Evolutionary conservation across 768 basidiomycete genomes (phyloP), one percentile per base, ranked within the genome.

Genomic region (Xerocomus brunneocitrinus): DNA sequence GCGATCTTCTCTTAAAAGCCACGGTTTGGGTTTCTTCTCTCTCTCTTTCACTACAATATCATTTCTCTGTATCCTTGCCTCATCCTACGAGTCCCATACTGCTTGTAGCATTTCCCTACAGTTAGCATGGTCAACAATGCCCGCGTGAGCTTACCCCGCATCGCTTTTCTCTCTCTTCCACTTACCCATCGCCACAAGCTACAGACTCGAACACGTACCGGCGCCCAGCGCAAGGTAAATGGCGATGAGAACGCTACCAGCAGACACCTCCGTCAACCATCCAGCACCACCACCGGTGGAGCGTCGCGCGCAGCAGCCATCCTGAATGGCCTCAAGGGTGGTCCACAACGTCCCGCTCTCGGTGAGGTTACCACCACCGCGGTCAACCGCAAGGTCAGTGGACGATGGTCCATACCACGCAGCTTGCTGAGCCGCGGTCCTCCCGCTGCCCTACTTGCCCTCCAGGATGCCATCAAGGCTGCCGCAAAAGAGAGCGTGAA

Each of bases 301-400:
- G 71, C 80, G 41, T 73, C 79, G 52, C 82, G 85, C 49, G 73
- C 79, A 58, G 62, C 77, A 44, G 69, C 75, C 31, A 70, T 76
- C 59, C 48, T 71, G 16, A 65, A 52, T 25, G 68, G 68, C 8
- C 63, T 69, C 58, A 92, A 91, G 76, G 74, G 73, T 32, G 77
- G 74, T 40, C 72, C 76, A 22, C 82, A 84, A 67, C 80, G 92
- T 59, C 78, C 85, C 31, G 90, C 84, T 38, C 78, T 95, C 47
- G 82, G 84, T 54, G 91, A 93, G 72, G 91, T 94, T 58, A 87
- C 87, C 42, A 84, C 80, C 47, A 80, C 81, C 56, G 84, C 85
- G 52, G 81, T 89, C 48, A 90, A 89, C 69, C 81, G 83, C 67
- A 90, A 87, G 75, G 88, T 87, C 64, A 58, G 80, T 66, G 16